phyloP scores from a whole-genome alignment of 768 basidiomycete species.

The Holtermannia corniformis region DNA sequence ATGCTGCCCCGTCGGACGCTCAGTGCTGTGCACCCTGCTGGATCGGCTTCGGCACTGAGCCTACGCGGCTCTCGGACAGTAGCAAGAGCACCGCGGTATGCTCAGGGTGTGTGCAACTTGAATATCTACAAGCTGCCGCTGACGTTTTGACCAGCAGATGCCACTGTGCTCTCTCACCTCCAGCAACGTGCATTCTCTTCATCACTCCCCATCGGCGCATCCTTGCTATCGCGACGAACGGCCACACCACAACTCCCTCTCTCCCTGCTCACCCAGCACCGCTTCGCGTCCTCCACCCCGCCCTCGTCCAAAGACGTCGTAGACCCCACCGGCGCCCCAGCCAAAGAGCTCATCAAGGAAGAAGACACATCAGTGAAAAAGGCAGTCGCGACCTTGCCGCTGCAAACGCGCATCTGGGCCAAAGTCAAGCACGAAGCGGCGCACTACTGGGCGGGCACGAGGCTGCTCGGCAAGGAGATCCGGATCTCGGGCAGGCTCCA shows the following conservation, averaged over 20 bases:
- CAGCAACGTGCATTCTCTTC: conserved; percentile 8
- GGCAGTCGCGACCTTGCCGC: conserved; percentile 20
- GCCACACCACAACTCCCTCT: background rate
- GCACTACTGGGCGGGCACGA: conserved; percentile 96
- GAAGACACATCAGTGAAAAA: conserved; percentile 22
- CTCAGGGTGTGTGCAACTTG: conserved; percentile 4
- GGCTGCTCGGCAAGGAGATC: conserved; percentile 87
- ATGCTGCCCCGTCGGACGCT: too few relatives aligned
- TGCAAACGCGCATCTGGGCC: conserved; percentile 62
- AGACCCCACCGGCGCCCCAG: conserved; percentile 8
- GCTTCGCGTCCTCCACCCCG: conserved; percentile 11
- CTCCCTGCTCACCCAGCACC: conserved; percentile 17
- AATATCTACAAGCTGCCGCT: too few relatives aligned
- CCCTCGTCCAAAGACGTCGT: conserved; percentile 17
- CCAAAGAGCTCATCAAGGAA: conserved; percentile 23
- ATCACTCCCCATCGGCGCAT: conserved; percentile 5
- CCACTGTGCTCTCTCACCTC: background rate
- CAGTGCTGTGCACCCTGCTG: too few relatives aligned
- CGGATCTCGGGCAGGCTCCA: conserved; percentile 78
- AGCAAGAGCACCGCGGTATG: conserved; percentile 7
- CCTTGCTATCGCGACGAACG: background rate
- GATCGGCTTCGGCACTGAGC: too few relatives aligned
- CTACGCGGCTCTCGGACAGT: too few relatives aligned
- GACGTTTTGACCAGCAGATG: too few relatives aligned
- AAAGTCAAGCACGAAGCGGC: conserved; percentile 89